Evolutionary conservation across 805 yeast genomes (phyloP).

Genomic region (Nakazawaea populi): DNA sequence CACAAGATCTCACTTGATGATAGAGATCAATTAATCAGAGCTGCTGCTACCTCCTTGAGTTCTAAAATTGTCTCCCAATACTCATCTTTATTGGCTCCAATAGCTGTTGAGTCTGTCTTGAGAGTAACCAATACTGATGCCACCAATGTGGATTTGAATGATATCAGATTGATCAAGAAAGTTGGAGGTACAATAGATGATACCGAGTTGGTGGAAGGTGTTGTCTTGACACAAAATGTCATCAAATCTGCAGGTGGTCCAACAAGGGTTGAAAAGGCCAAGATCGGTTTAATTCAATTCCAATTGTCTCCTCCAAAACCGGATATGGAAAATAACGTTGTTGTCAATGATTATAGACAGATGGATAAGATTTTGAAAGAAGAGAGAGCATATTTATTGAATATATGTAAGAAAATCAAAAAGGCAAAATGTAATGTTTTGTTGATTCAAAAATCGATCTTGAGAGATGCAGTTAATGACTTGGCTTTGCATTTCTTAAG

Average conservation of each 20-base stretch:
- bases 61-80: slow-evolving; percentile 95
- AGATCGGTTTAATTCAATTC: slow-evolving; percentile 84
- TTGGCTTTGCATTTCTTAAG: slow-evolving; percentile 91
- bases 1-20: slow-evolving; percentile 74
- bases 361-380: slow-evolving; percentile 98
- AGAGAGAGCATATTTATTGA: slow-evolving; percentile 91
- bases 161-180: slow-evolving; percentile 86
- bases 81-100: slow-evolving; percentile 79
- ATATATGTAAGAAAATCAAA: slow-evolving; percentile 92
- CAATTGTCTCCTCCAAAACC: slow-evolving; percentile 97
- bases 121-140: slow-evolving; percentile 59
- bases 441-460: slow-evolving; percentile 85
- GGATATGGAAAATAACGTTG: slow-evolving; percentile 95
- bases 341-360: slow-evolving; percentile 96
- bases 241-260: slow-evolving; percentile 94
- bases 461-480: slow-evolving; percentile 93
- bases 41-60: slow-evolving; percentile 90
- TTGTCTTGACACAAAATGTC: slow-evolving; percentile 86
- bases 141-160: slow-evolving; percentile 75
- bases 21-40: slow-evolving; percentile 77
- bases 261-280: slow-evolving; percentile 87
- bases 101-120: slow-evolving; percentile 90
- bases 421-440: slow-evolving; percentile 94
- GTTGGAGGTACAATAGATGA: slow-evolving; percentile 98
- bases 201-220: slow-evolving; percentile 88